Percentiles rank a stretch among this genome's conserved stretches.
These are phyloP conservation scores for Jaltomata sinuosa DNA, from an alignment of 257 asterid species.

Conservation along the genomic window DNA sequence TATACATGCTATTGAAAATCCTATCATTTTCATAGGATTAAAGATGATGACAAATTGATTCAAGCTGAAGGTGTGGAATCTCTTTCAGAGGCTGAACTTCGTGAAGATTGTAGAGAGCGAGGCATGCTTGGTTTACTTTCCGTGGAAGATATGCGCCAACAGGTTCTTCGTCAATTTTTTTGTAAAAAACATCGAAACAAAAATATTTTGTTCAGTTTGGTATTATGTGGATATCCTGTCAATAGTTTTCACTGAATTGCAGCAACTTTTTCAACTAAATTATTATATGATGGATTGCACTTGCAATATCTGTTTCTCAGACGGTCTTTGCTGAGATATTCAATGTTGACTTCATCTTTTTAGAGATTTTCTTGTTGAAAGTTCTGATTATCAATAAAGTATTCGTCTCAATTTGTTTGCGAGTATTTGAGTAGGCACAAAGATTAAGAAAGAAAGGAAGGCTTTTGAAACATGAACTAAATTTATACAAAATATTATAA, in stretches of 20 bases:
- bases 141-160: slow-evolving; percentile 90
- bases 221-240: not conserved
- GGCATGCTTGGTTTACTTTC: slow-evolving; percentile 79
- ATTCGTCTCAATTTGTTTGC: not conserved
- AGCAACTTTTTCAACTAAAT: not conserved
- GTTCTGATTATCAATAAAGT: not conserved
- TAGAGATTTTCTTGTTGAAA: not conserved
- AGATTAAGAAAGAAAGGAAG: not conserved
- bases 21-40: slow-evolving; percentile 34
- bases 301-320: not conserved
- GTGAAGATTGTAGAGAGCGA: slow-evolving; percentile 89
- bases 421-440: not conserved
- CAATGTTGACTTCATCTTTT: not conserved
- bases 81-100: slow-evolving; percentile 89
- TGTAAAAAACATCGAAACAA: not conserved
- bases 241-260: not conserved
- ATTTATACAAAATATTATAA: not conserved
- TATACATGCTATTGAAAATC: not conserved
- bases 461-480: not conserved
- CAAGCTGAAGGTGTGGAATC: slow-evolving; percentile 89
- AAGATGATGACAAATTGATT: slow-evolving; percentile 73
- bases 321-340: not conserved
- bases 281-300: not conserved
- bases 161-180: slow-evolving; percentile 27
- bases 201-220: not conserved